These are phyloP conservation scores for Inonotus obliquus DNA, from an alignment of 1,284 basidiomycete genomes.

Conservation along the genomic window DNA sequence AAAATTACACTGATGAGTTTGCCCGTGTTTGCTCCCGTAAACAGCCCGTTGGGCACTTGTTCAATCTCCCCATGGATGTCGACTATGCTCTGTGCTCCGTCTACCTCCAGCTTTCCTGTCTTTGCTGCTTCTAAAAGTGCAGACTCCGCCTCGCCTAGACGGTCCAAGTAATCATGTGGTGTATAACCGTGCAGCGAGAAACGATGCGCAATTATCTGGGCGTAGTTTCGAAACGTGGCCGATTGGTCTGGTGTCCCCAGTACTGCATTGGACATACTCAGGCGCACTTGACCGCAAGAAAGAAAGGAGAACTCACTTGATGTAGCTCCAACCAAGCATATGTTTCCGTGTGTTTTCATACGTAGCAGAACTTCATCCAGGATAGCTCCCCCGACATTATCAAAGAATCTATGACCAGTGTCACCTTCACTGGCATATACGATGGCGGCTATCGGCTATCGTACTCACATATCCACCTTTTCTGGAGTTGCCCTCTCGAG, in stretches of 20 bases:
- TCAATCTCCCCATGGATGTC: conserved; percentile 25
- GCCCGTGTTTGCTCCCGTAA: conserved; percentile 29
- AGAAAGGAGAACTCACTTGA: conserved; percentile 23
- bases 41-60: conserved; percentile 30
- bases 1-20: conserved; percentile 25
- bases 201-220: conserved; percentile 34
- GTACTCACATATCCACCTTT: conserved; percentile 18
- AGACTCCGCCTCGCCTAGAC: background rate
- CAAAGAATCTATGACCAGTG: conserved; percentile 22
- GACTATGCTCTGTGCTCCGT: conserved; percentile 27
- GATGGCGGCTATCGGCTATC: conserved; percentile 19
- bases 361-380: conserved; percentile 31
- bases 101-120: conserved; percentile 6
- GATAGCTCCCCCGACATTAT: conserved; percentile 37
- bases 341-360: conserved; percentile 34
- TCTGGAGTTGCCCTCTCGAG: conserved; percentile 19
- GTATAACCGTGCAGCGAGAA: conserved; percentile 37
- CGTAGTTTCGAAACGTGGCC: conserved; percentile 23
- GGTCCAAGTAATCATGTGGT: conserved; percentile 28
- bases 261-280: conserved; percentile 19
- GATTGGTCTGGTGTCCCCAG: conserved; percentile 7
- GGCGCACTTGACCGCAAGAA: background rate
- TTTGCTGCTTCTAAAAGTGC: background rate
- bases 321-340: conserved; percentile 40
- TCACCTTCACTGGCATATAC: background rate